Evolutionary conservation across 148 eudicot species (phyloP), one percentile per base, ranked within the genome.

Genomic region (Arctostaphylos glauca): DNA sequence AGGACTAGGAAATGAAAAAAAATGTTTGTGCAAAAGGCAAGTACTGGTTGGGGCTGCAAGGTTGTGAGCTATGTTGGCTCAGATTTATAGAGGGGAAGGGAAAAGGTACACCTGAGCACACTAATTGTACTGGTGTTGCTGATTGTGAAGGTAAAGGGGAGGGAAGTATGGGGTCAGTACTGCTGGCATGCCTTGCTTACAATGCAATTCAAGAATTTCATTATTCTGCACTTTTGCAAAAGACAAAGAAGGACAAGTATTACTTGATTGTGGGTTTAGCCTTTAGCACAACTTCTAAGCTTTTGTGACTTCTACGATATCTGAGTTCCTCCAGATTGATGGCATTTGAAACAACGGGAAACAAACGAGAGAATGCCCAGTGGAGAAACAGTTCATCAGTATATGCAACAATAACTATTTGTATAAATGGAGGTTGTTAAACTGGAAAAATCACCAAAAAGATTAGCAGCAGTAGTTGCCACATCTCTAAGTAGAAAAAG

Each of bases 201-300:
- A n/a, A 13, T 44, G 21, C 77, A 74, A 74, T 47, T 19, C 77
- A 74, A 74, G 77, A 38, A 74, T 74, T 48, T 74, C 25, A 21
- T 19, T 74, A 5, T 48, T 50, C 71, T 66, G 15, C 16, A n/a
- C 54, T 74, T 74, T 16, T 19, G 38, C 48, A 48, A 48, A 48
- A 48, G 38, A 48, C 3, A 74, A 74, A 47, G 38, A 8, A 74
- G 55, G 14, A 74, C 16, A 47, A 73, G 52, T 4, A 74, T 74
- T 48, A n/a, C 77, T 74, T 74, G 55, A 48, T n/a, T 7, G 14
- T 19, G 77, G 76, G 49, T 21, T 74, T 74, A 48, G 15, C 77
- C 41, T 74, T 9, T 44, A 73, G 44, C 53, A 76, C 43, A 76
- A 71, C 54, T 55, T 77, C 13, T 25, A 15, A 55, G 55, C 67